Conservation (phyloP, 2,329 filamentous ascomycete genomes). For the Ascochyta rabiei region DNA sequence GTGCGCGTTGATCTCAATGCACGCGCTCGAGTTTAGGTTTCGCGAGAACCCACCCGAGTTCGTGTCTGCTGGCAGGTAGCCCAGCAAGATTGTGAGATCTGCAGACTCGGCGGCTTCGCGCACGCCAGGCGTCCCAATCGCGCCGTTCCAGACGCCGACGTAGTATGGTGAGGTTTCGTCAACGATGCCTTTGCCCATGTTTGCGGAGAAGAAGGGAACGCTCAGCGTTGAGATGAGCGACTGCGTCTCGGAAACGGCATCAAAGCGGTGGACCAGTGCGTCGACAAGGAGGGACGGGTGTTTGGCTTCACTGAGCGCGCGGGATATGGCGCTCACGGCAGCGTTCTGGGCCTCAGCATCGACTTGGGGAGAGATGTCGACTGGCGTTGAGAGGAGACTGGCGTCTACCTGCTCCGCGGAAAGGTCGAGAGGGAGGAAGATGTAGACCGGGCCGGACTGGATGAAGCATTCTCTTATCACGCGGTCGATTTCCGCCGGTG, state of each 20-base stretch:
- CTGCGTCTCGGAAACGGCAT: constrained; percentile 42
- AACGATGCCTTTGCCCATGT: constrained; percentile 53
- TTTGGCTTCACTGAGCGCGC: constrained; percentile 42
- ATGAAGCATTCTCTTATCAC: constrained; percentile 53
- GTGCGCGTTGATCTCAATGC: constrained; percentile 47
- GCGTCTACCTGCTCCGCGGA: constrained; percentile 46
- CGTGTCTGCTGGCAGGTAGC: constrained; percentile 51
- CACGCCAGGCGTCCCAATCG: constrained; percentile 46
- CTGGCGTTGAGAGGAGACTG: constrained; percentile 43
- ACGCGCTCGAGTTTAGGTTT: constrained; percentile 35
- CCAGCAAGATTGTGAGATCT: constrained; percentile 49
- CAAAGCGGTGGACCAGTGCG: constrained; percentile 48
- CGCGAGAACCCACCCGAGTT: constrained; percentile 52
- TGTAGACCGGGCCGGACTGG: constrained; percentile 52
- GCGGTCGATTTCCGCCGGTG: constrained; percentile 52
- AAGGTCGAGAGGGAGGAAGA: constrained; percentile 53
- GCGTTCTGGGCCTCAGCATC: constrained; percentile 33
- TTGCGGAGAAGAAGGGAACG: constrained; percentile 48
- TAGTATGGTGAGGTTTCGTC: constrained; percentile 51
- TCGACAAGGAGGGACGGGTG: constrained; percentile 50
- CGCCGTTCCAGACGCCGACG: constrained; percentile 52
- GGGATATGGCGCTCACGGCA: constrained; percentile 44
- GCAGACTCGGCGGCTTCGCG: constrained; percentile 42
- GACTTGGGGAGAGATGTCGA: constrained; percentile 42
- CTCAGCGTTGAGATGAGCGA: constrained; percentile 43